Base-by-base conservation (phyloP, 495 filamentous ascomycete genomes). In the Annulohypoxylon stygium region DNA sequence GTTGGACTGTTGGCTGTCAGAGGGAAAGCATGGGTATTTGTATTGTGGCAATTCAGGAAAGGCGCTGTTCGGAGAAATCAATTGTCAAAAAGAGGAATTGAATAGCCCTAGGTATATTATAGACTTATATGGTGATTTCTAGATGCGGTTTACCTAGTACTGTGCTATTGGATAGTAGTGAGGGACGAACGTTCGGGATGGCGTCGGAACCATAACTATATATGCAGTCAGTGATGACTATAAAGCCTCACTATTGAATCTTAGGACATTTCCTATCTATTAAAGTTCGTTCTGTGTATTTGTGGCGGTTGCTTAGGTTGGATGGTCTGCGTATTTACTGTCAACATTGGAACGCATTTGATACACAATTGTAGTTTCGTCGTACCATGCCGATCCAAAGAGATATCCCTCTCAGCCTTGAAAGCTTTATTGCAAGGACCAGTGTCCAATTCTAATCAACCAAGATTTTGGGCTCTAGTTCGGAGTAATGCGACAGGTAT, bases 401-500 rank as follows among this genome's bases (percentile, higher is more conserved):
- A 12, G 30, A 55, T 36, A 55, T 36, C 4, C 7, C 51, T 4
- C 14, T 14, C 30, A 39, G 36, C 11, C 11, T 39, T 12, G 8
- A 11, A 57, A 33, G 33, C 8, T 57, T 2, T 10, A 1, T 57
- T 1, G 26, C n/a, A 57, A 37, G 33, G 3, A 20, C 23, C 58
- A 2, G 3, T 36, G 23, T 36, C 12, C 10, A 14, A 45, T 59
- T 69, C 5, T 81, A 89, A 71, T 97, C 95, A 60, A 97, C 88
- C 53, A 95, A 80, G 70, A 99, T 93, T 78, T 88, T 95, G 69
- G 86, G 81, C 78, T 97, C 92, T 77, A 97, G 78, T 75, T 90
- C 89, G 12, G 90, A 90, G 80, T 92, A 98, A 75, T 92, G 87
- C 73, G 90, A 83, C 81, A 97, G 93, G 82, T 98, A 99, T 67